Conservation (phyloP, 495 filamentous ascomycete species). For the Lentithecium fluviatile region DNA sequence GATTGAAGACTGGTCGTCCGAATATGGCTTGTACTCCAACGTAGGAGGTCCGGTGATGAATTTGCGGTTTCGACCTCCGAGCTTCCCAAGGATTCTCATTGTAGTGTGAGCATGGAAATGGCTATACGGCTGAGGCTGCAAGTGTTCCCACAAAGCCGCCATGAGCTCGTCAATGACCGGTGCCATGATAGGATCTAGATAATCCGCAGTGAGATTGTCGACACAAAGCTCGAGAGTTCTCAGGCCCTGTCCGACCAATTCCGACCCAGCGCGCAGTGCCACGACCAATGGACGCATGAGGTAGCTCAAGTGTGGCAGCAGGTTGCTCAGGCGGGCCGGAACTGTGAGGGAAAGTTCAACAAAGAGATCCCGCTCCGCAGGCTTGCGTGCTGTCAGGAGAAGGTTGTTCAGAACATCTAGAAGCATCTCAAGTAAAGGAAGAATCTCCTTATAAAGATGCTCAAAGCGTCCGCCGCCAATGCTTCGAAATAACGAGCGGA, state of each 20-base stretch:
- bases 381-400: slow-evolving; percentile 81
- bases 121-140: slow-evolving; percentile 87
- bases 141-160: slow-evolving; percentile 92
- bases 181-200: slow-evolving; percentile 97
- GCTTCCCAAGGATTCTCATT: slow-evolving; percentile 95
- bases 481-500: slow-evolving; percentile 89
- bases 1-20: slow-evolving; percentile 81
- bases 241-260: slow-evolving; percentile 90
- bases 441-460: slow-evolving; percentile 94
- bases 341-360: slow-evolving; percentile 96
- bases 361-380: slow-evolving; percentile 88
- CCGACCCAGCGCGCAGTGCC: slow-evolving; percentile 83
- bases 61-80: slow-evolving; percentile 91
- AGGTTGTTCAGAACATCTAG: slow-evolving; percentile 96
- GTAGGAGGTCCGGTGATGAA: slow-evolving; percentile 86
- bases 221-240: slow-evolving; percentile 95
- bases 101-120: slow-evolving; percentile 97
- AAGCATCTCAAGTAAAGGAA: slow-evolving; percentile 94
- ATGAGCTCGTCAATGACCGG: slow-evolving; percentile 98
- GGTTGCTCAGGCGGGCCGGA: slow-evolving; percentile 88
- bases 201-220: slow-evolving; percentile 96
- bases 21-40: slow-evolving; percentile 75
- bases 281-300: slow-evolving; percentile 97
- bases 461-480: slow-evolving; percentile 98
- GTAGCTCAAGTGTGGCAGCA: slow-evolving; percentile 94